Evolutionary conservation across 306 rosid species (phyloP), one percentile per base, ranked within the genome.

Genomic region (Acacia crassicarpa): DNA sequence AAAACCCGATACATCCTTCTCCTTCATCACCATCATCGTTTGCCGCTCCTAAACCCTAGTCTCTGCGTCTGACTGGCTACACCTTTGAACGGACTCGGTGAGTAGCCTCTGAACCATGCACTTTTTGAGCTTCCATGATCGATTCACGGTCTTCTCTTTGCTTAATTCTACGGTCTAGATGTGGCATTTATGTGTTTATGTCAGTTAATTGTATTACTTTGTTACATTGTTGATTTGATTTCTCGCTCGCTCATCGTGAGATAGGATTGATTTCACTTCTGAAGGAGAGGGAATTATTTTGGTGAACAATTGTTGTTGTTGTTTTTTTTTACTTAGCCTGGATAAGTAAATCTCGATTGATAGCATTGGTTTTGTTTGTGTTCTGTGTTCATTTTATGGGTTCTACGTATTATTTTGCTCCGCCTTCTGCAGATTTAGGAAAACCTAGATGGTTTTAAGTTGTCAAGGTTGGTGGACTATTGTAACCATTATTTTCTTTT

Each of bases 61-160:
- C 32, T 61, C 32, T 61, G 17, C 67, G 35, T 17, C 67, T 58
- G 5, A n/a, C 63, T 56, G 13, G 1, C 15, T 58, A 5, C 13
- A 22, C 14, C 3, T 9, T 22, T 22, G 65, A n/a, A 58, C 65
- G 11, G 76, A 48, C 76, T 67, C 46, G 49, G 89, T 86, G 61
- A 0, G 80, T 65, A n/a, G 16, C 3, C n/a, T n/a, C 66, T 43
- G 16, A 6, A 32, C 35, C 1, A 12, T 14, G 9, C 9, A 23
- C 48, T 13, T 25, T 54, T n/a, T 2, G 4, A 40, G n/a, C 41
- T 5, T 5, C 16, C 25, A 0, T 73, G 30, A 9, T 43, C 16
- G 63, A 25, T 63, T 40, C 9, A 10, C 6, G 16, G 40, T 72
- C 38, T 8, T 12, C 40, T 8, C 44, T 17, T 35, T 67, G n/a